Percentiles rank a stretch among this genome's conserved stretches.
These are phyloP conservation scores for Coccomyxa sp. DNA, from an alignment of 139 green algal genomes.

Conservation along the genomic window DNA sequence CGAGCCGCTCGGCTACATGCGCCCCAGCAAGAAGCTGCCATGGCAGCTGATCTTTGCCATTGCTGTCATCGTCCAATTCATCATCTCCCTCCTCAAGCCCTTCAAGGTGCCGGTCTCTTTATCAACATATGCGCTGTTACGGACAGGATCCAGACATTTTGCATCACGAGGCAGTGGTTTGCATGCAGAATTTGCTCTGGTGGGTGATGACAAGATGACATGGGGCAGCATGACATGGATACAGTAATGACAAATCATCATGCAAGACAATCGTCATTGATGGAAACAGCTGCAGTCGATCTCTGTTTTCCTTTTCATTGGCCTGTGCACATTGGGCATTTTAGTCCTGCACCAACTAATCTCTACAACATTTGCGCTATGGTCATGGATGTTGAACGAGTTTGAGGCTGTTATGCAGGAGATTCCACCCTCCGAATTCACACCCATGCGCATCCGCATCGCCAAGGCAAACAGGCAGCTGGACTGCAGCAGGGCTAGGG, in stretches of 20 bases:
- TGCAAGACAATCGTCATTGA: too few relatives aligned
- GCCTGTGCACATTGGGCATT: too few relatives aligned
- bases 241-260: too few relatives aligned
- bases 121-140: slow-evolving; percentile 26
- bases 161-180: background rate
- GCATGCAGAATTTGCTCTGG: background rate
- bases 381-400: too few relatives aligned
- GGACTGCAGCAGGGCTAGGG: slow-evolving; percentile 28
- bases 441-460: slow-evolving; percentile 50
- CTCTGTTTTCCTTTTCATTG: too few relatives aligned
- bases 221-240: too few relatives aligned
- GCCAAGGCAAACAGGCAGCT: slow-evolving; percentile 56
- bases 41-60: slow-evolving; percentile 68
- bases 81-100: slow-evolving; percentile 54
- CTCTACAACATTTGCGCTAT: too few relatives aligned
- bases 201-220: background rate
- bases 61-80: slow-evolving; percentile 65
- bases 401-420: background rate
- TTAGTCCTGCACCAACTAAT: too few relatives aligned
- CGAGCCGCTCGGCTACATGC: slow-evolving; percentile 72
- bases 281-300: too few relatives aligned
- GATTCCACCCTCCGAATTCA: slow-evolving; percentile 53
- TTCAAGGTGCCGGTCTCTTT: slow-evolving; percentile 24
- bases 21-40: slow-evolving; percentile 57
- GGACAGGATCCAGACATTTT: background rate